Percentiles rank a stretch among this genome's conserved stretches.
These are phyloP conservation scores for Coemansia sp. DNA, from an alignment of 192 early-diverging fungal genomes.

Conservation along the genomic window DNA sequence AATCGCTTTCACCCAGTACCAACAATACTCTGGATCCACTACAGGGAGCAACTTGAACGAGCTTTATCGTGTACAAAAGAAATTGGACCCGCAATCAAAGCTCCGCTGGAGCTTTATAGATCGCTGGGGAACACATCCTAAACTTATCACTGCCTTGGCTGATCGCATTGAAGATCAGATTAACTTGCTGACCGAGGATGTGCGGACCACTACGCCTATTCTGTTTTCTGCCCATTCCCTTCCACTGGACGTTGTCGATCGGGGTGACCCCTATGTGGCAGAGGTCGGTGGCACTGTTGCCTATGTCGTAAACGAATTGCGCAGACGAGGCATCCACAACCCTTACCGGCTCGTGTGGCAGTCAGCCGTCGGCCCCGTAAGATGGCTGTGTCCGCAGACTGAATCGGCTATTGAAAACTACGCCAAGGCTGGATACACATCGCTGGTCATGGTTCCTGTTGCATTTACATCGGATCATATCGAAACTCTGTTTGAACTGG, in stretches of 20 bases:
- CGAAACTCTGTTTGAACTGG: slow-evolving; percentile 95
- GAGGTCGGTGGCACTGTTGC: slow-evolving; percentile 86
- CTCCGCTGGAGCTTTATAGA: slow-evolving; percentile 96
- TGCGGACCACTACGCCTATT: slow-evolving; percentile 71
- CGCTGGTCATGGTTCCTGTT: slow-evolving; percentile 85
- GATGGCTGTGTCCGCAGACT: slow-evolving; percentile 92
- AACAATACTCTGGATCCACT: slow-evolving; percentile 95
- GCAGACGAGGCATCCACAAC: slow-evolving; percentile 63
- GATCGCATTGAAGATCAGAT: slow-evolving; percentile 64
- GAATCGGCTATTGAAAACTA: slow-evolving; percentile 72
- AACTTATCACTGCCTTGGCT: slow-evolving; percentile 80
- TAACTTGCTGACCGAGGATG: slow-evolving; percentile 60
- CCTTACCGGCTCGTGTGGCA: slow-evolving; percentile 94
- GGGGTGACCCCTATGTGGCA: slow-evolving; percentile 83
- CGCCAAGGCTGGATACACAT: slow-evolving; percentile 70
- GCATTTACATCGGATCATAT: slow-evolving; percentile 97
- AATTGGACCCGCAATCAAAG: slow-evolving; percentile 57
- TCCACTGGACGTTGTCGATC: slow-evolving; percentile 88
- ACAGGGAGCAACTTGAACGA: slow-evolving; percentile 92
- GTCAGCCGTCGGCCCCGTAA: slow-evolving; percentile 86
- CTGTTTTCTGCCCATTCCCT: slow-evolving; percentile 96
- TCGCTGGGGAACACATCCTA: slow-evolving; percentile 85
- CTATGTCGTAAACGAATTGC: slow-evolving; percentile 68
- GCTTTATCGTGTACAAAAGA: slow-evolving; percentile 63
- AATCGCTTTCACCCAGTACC: slow-evolving; percentile 91